Evolutionary conservation across 179 eudicot species (phyloP), one percentile per base, ranked within the genome.

Genomic region (Heliamphora pulchella): DNA sequence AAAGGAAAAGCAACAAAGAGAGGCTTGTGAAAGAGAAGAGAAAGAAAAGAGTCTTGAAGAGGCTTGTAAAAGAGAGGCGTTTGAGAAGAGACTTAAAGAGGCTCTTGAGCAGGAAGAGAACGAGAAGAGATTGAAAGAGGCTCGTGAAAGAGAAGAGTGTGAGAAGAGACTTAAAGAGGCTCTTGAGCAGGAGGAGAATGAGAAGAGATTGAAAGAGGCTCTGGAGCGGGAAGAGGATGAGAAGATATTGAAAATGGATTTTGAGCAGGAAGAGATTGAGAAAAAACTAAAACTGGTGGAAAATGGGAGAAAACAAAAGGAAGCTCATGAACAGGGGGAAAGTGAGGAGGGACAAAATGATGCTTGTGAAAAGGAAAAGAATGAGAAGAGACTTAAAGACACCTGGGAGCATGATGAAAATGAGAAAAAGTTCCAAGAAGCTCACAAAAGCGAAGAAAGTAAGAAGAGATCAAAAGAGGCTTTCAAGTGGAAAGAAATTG

Each of bases 1-100:
- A 46, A 84, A 62, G 61, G 84, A 75, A 77, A 82, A 68, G 69
- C 82, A 75, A 74, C 65, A 79, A 70, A 80, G 75, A 43, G 82
- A 76, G 71, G 87, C 69, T 71, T 14, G 57, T 57, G 91, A 85
- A 71, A 73, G 68, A 54, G 79, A 66, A 78, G 87, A 79, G 71
- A 76, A 59, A 63, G 80, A 68, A 58, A 77, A 82, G 72, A 78
- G 73, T 78, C 58, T 78, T 46, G 69, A 80, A 62, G 86, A 84
- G 85, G 70, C 76, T 77, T 55, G 43, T 67, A 78, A 79, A 57
- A 82, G 61, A 62, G 89, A 81, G 55, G 82, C 74, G 77, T 75
- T 48, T 61, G 81, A 80, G 80, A 82, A 75, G 74, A 82, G 70
- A 77, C 77, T 22, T 51, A 67, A 59, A 43, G 77, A 70, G 59